Percentiles rank a stretch among this genome's conserved stretches.
These are phyloP conservation scores for Buxus sempervirens DNA, from an alignment of 164 flowering plant genomes.

Conservation along the genomic window DNA sequence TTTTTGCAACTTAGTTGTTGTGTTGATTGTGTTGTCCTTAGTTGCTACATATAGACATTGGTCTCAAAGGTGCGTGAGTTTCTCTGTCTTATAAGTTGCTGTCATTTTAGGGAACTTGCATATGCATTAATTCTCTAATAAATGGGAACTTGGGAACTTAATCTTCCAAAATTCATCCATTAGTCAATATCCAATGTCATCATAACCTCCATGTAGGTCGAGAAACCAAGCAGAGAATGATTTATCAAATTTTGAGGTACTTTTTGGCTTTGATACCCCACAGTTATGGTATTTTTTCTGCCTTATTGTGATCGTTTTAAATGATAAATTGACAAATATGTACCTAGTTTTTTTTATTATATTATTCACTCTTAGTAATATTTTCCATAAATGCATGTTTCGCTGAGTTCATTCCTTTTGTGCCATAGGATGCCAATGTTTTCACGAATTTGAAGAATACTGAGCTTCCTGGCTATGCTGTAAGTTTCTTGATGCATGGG, in stretches of 20 bases:
- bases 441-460: slow-evolving; percentile 39
- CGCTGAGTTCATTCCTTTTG: background rate
- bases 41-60: slow-evolving; percentile 67
- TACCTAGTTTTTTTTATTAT: background rate
- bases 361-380: background rate
- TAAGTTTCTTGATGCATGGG: slow-evolving; percentile 35
- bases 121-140: background rate
- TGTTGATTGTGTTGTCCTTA: slow-evolving; percentile 46
- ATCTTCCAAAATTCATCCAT: background rate
- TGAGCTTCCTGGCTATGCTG: slow-evolving; percentile 82
- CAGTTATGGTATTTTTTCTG: background rate
- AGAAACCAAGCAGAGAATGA: slow-evolving; percentile 21
- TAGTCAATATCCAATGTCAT: slow-evolving; percentile 1
- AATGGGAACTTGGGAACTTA: background rate
- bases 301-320: background rate
- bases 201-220: slow-evolving; percentile 29
- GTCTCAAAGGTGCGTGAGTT: slow-evolving; percentile 49
- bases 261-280: background rate
- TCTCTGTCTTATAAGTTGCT: background rate
- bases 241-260: slow-evolving; percentile 33
- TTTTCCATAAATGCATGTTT: background rate
- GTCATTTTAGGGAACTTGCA: background rate
- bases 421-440: slow-evolving; percentile 36
- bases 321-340: background rate
- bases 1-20: slow-evolving; percentile 45